These are phyloP conservation scores for Arctium minus DNA, from an alignment of 129 eudicot genomes.

Conservation along the genomic window DNA sequence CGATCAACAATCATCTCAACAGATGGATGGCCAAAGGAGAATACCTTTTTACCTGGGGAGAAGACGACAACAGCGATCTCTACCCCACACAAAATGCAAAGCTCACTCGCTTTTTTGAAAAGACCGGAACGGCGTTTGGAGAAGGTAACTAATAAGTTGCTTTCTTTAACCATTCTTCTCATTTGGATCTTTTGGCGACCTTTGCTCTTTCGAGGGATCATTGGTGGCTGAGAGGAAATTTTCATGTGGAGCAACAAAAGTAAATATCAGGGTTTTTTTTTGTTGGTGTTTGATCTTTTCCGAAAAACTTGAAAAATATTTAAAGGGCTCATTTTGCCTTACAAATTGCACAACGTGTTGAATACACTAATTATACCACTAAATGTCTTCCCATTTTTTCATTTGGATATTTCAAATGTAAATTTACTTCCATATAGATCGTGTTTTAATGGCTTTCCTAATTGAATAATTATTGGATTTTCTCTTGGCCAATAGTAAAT, in stretches of 20 bases:
- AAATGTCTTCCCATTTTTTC: slow-evolving; percentile 10
- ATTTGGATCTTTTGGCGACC: slow-evolving; percentile 58
- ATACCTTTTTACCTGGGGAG: slow-evolving; percentile 53
- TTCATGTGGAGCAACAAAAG: neutral
- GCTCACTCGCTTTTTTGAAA: slow-evolving; percentile 62
- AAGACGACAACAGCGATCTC: slow-evolving; percentile 50
- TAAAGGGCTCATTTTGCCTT: slow-evolving; percentile 13
- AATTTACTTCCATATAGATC: slow-evolving; percentile 14
- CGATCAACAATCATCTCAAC: slow-evolving; percentile 41
- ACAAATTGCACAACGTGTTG: neutral
- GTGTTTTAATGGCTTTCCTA: neutral
- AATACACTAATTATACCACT: slow-evolving; percentile 8
- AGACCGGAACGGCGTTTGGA: slow-evolving; percentile 55
- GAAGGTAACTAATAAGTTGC: slow-evolving; percentile 53
- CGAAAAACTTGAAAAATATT: slow-evolving; percentile 3
- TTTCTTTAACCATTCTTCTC: slow-evolving; percentile 45
- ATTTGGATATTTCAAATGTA: slow-evolving; percentile 10
- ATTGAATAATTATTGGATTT: neutral
- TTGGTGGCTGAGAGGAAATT: neutral
- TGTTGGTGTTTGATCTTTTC: neutral
- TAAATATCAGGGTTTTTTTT: neutral
- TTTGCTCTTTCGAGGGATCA: slow-evolving; percentile 30
- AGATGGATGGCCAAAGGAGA: slow-evolving; percentile 65
- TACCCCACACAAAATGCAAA: slow-evolving; percentile 49
- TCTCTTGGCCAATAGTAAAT: neutral